Evolutionary conservation across 805 yeast species (phyloP).

Genomic region (Kodamaea kakaduensis): DNA sequence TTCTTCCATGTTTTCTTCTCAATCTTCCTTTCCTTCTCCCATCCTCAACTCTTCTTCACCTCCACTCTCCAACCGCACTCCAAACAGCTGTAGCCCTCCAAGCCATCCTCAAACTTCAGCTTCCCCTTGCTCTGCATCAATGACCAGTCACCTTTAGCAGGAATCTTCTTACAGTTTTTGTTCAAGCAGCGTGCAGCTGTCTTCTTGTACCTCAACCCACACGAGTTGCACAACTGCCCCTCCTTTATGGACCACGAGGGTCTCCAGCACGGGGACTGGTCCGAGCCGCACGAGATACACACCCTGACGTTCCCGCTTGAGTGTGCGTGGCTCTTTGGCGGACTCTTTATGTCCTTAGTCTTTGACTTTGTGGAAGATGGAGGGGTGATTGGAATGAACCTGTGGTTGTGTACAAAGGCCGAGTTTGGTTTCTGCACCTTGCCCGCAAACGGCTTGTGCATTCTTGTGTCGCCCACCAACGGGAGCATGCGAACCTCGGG

Average conservation of each 20-base stretch:
- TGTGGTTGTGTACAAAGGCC: slow-evolving; percentile 11
- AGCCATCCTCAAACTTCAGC: slow-evolving; percentile 34
- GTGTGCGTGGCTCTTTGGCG: slow-evolving; percentile 23
- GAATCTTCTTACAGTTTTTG: slow-evolving; percentile 73
- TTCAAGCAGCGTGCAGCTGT: slow-evolving; percentile 88
- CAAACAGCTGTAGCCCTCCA: slow-evolving; percentile 37
- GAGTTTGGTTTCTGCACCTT: not conserved
- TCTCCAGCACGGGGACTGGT: slow-evolving; percentile 96
- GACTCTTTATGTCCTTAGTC: slow-evolving; percentile 31
- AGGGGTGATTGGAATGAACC: slow-evolving; percentile 41
- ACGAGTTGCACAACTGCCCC: slow-evolving; percentile 96
- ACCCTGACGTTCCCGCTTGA: slow-evolving; percentile 40
- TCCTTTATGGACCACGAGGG: slow-evolving; percentile 90
- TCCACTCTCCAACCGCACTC: slow-evolving; percentile 44
- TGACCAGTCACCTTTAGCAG: slow-evolving; percentile 95
- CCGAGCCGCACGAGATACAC: slow-evolving; percentile 88
- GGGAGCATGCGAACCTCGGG: not conserved
- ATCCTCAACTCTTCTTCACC: slow-evolving; percentile 22
- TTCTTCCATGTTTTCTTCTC: not conserved
- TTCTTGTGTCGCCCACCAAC: not conserved
- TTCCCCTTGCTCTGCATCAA: slow-evolving; percentile 74
- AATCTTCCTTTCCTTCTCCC: not conserved
- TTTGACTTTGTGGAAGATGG: slow-evolving; percentile 31
- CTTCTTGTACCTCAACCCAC: slow-evolving; percentile 92
- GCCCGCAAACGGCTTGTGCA: not conserved